Evolutionary conservation across 306 rosid species (phyloP).

Genomic region (Prunus campanulata): DNA sequence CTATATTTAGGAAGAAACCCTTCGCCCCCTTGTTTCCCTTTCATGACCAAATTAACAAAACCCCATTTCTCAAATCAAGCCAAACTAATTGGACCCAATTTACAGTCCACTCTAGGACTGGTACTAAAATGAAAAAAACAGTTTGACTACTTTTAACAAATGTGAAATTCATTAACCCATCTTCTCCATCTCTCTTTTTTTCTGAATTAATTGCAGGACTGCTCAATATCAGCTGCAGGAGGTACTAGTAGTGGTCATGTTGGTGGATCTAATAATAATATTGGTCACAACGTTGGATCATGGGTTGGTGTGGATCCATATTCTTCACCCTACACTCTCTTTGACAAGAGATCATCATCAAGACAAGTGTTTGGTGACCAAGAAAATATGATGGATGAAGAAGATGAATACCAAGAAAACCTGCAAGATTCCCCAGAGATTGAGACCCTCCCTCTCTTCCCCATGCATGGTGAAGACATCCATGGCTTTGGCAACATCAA

Average conservation of each 20-base stretch:
- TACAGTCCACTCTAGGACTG: neutral
- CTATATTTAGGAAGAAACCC: slow-evolving; percentile 23
- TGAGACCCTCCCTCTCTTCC: slow-evolving; percentile 93
- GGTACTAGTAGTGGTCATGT: slow-evolving; percentile 35
- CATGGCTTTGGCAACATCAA: slow-evolving; percentile 55
- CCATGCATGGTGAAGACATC: slow-evolving; percentile 79
- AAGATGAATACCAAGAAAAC: slow-evolving; percentile 18
- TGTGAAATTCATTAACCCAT: neutral
- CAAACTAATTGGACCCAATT: slow-evolving; percentile 5
- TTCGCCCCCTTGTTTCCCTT: neutral
- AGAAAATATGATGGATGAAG: slow-evolving; percentile 18
- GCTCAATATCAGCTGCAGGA: slow-evolving; percentile 59
- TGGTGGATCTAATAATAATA: slow-evolving; percentile 24
- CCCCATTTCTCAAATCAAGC: slow-evolving; percentile 9
- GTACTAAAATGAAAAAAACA: neutral
- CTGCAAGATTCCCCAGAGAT: slow-evolving; percentile 37
- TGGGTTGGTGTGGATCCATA: slow-evolving; percentile 70
- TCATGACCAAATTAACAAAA: neutral
- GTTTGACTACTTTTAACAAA: neutral
- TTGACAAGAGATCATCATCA: slow-evolving; percentile 50
- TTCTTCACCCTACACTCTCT: slow-evolving; percentile 40
- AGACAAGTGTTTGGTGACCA: neutral
- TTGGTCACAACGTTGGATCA: slow-evolving; percentile 45
- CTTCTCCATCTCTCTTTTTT: neutral
- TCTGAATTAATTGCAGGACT: slow-evolving; percentile 39